phyloP scores from a whole-genome alignment of 257 asterid species.

The Hygrophila difformis region DNA sequence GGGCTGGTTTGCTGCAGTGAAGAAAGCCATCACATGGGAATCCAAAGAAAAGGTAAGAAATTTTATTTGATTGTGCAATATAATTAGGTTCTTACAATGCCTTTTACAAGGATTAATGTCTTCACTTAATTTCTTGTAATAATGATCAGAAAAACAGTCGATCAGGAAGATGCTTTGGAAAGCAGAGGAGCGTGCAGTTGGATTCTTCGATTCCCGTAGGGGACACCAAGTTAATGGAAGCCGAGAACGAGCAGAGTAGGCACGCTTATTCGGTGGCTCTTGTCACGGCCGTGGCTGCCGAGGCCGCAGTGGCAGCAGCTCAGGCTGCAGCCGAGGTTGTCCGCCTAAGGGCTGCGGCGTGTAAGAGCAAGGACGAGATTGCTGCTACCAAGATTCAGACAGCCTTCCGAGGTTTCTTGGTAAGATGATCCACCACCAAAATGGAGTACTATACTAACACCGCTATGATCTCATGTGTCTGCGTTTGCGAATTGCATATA shows the following conservation, averaged over 20 bases:
- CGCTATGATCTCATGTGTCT: too few relatives aligned
- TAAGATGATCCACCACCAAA: too few relatives aligned
- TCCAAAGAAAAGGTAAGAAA: slow-evolving; percentile 22
- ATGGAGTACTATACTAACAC: too few relatives aligned
- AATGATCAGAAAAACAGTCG: slow-evolving; percentile 30
- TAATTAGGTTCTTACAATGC: too few relatives aligned
- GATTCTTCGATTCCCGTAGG: slow-evolving; percentile 8
- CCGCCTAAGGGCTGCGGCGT: slow-evolving; percentile 47
- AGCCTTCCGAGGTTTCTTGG: slow-evolving; percentile 72
- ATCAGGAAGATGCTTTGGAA: slow-evolving; percentile 46
- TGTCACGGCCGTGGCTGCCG: slow-evolving; percentile 80
- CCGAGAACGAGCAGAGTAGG: slow-evolving; percentile 58
- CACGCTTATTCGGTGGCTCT: slow-evolving; percentile 68
- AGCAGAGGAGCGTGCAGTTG: slow-evolving; percentile 29
- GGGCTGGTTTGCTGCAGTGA: slow-evolving; percentile 46
- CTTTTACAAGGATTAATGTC: neutral
- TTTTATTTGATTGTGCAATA: too few relatives aligned
- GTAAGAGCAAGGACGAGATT: slow-evolving; percentile 35
- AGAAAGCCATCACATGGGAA: slow-evolving; percentile 42
- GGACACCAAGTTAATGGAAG: slow-evolving; percentile 39
- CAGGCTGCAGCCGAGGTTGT: slow-evolving; percentile 84
- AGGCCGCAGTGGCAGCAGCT: slow-evolving; percentile 80
- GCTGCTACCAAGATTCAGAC: slow-evolving; percentile 70
- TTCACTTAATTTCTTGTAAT: neutral
- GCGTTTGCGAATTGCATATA: slow-evolving; percentile 7